These are phyloP conservation scores for Heritiera littoralis DNA, from an alignment of 345 rosid species.

Conservation along the genomic window DNA sequence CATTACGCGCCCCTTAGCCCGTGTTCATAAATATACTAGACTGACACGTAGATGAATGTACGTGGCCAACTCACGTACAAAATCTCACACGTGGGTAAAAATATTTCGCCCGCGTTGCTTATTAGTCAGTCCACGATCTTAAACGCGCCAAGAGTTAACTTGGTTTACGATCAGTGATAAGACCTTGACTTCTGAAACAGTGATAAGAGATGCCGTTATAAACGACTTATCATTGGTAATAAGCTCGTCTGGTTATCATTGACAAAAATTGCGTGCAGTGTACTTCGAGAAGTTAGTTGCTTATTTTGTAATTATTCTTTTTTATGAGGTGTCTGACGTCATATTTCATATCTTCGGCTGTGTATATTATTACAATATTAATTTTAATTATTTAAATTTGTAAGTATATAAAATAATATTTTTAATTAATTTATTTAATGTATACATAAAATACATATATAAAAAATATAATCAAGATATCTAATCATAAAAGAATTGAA, in stretches of 20 bases:
- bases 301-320: neutral
- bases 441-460: no score
- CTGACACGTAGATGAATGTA: neutral
- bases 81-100: neutral
- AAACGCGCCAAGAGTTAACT: neutral
- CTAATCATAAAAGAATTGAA: no score
- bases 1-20: neutral
- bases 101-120: neutral
- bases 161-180: neutral
- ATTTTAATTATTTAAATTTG: no score
- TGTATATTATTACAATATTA: no score
- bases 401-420: no score
- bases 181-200: no score
- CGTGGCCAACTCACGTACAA: neutral
- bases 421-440: no score
- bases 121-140: neutral
- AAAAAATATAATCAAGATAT: no score
- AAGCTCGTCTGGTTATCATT: neutral
- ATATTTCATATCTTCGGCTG: no score
- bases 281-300: neutral
- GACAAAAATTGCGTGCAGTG: neutral
- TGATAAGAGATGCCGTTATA: neutral
- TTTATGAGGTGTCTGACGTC: neutral
- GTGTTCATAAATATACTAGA: neutral
- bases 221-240: neutral